These are phyloP conservation scores for Xanthoconium separans DNA, from an alignment of 1,284 basidiomycete species.

Conservation along the genomic window DNA sequence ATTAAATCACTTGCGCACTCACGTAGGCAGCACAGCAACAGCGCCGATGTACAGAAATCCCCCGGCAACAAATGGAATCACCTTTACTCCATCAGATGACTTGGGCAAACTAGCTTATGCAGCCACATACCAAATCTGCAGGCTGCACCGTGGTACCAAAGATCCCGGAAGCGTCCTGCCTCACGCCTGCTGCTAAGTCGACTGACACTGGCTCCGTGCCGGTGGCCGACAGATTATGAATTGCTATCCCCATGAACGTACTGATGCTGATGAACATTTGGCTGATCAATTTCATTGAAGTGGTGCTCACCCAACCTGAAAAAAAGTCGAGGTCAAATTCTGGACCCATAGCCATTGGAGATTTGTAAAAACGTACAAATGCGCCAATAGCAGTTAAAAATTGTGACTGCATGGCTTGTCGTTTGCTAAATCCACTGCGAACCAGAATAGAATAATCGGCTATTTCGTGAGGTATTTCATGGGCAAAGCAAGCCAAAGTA, in stretches of 20 bases:
- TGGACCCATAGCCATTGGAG: conserved; percentile 2
- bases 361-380: conserved; percentile 52
- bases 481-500: conserved; percentile 87
- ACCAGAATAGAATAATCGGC: conserved; percentile 90
- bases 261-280: conserved; percentile 36
- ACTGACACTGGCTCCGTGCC: conserved; percentile 40
- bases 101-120: conserved; percentile 10
- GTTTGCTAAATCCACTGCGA: conserved; percentile 85
- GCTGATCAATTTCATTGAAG: background rate
- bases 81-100: conserved; percentile 36
- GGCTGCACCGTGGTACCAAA: conserved; percentile 77
- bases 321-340: conserved; percentile 16
- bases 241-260: conserved; percentile 87
- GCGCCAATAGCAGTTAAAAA: conserved; percentile 88
- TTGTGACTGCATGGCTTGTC: conserved; percentile 87
- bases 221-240: conserved; percentile 66
- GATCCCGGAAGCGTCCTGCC: conserved; percentile 70
- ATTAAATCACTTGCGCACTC: conserved; percentile 35
- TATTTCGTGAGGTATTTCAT: conserved; percentile 91
- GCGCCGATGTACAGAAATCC: conserved; percentile 93
- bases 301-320: conserved; percentile 52
- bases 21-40: conserved; percentile 87
- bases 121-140: conserved; percentile 69
- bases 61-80: conserved; percentile 89
- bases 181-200: conserved; percentile 68